Base-by-base conservation (phyloP, 2,329 filamentous ascomycete species). In the Aspergillus sp. region DNA sequence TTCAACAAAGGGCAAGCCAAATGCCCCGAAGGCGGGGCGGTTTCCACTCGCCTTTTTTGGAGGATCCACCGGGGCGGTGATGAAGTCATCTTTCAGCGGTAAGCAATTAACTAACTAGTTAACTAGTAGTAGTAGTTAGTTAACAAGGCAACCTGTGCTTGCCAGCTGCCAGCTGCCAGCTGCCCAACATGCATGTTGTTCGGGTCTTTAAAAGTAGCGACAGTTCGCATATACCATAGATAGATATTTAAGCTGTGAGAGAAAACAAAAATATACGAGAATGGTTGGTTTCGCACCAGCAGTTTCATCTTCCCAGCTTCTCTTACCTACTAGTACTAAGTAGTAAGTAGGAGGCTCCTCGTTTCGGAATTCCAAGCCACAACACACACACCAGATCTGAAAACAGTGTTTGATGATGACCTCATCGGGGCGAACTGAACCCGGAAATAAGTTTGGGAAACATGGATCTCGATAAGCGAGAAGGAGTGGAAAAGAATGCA, bases 11-110 rank as follows among this genome's bases (percentile, higher is more conserved):
- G 32, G 32, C 32, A 36, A 10, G 10, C 32, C 32, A 55, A 55
- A 55, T 55, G 23, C 38, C 53, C 38, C 32, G 32, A 53, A 60
- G 32, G 58, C 58, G 58, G 58, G 58, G 52, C 58, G 15, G 30
- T 53, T 53, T 23, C 50, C n/a, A 44, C 41, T 21, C 41, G 32
- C 10, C 23, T 42, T 25, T 36, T 13, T 30, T 5, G 8, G 30
- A 11, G 32, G 58, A 57, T 60, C 58, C 47, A 48, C 42, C 39
- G 10, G 39, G 52, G 23, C 30, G 30, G 25, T 62, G 60, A 64
- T 65, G 63, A 65, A 63, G 63, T 65, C 63, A 65, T 36, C 32
- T 36, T 36, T 36, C 32, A 36, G 32, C 32, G 32, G 32, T 36
- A 36, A 36, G 32, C 27, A 30, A 30, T 30, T 11, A 10, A 10